Evolutionary conservation across 805 yeast genomes (phyloP).

Genomic region (Cyberlindnera galapagoensis): DNA sequence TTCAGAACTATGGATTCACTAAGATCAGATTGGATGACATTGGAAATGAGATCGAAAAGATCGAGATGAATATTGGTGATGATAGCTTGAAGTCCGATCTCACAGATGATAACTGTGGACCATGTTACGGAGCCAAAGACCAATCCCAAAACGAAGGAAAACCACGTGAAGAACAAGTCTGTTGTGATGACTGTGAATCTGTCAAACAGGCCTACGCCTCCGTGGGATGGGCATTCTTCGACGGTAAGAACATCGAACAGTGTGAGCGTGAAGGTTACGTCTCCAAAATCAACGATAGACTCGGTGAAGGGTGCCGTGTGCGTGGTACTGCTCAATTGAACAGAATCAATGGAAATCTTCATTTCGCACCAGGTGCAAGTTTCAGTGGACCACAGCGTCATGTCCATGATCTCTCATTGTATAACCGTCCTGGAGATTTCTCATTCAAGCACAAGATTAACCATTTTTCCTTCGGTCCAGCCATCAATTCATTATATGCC

Average conservation of each 20-base stretch:
- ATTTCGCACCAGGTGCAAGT: conserved; percentile 93
- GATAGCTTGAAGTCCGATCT: conserved; percentile 23
- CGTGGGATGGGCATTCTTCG: conserved; percentile 82
- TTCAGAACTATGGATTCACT: conserved; percentile 63
- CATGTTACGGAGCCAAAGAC: conserved; percentile 81
- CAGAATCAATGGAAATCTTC: conserved; percentile 84
- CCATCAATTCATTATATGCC: conserved; percentile 27
- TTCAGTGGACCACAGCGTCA: conserved; percentile 55
- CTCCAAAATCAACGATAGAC: conserved; percentile 44
- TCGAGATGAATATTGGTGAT: conserved; percentile 35
- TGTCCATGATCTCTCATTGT: conserved; percentile 79
- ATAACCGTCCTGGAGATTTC: conserved; percentile 47
- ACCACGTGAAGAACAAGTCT: conserved; percentile 37
- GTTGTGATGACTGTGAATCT: conserved; percentile 83
- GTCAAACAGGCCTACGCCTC: conserved; percentile 75
- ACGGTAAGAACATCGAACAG: conserved; percentile 81
- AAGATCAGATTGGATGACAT: conserved; percentile 54
- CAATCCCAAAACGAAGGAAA: conserved; percentile 41
- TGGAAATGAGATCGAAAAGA: conserved; percentile 42
- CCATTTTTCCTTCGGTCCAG: conserved; percentile 79
- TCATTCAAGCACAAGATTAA: conserved; percentile 73
- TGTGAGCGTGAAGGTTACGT: conserved; percentile 90
- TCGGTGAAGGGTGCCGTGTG: conserved; percentile 84
- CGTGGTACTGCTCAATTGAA: conserved; percentile 74
- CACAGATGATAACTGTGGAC: conserved; percentile 63